Evolutionary conservation across 2,329 filamentous ascomycete species (phyloP), one percentile per base, ranked within the genome.

Genomic region (Arthrobotrys sphaeroides): DNA sequence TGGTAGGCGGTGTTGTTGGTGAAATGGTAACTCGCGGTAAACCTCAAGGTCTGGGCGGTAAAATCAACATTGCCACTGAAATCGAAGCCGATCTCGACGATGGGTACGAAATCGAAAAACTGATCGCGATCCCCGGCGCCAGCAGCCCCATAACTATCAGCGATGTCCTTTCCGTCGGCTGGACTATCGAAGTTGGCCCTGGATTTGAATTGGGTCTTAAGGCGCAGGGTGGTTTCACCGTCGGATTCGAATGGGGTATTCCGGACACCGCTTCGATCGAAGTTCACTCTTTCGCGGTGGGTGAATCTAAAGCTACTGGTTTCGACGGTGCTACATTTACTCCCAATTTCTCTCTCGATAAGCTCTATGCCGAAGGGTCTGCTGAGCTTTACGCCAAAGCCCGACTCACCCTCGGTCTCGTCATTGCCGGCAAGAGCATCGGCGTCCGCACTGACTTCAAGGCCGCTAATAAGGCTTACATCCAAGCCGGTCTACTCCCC

Each of bases 371-470:
- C 6, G 45, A 42, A 20, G 66, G 66, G 16, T 43, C 38, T 33
- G 18, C 60, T 33, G 20, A 38, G 2, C 31, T 49, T 18, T 70
- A 53, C 16, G 45, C 31, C 2, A 31, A 61, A 10, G 45, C 55
- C 26, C 53, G 66, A 55, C 33, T 70, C 24, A 59, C 43, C 5
- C 43, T 62, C 28, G 66, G 31, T 20, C 18, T 45, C 13, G 36
- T 59, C 7, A 61, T 49, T 5, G 51, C 31, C 10, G 51, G 31
- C 6, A 42, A 61, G 33, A 60, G 55, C 6, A 13, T 49, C 7
- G 66, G 66, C 16, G 40, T 28, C 24, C 31, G 66, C 4, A 38
- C 33, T 18, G 66, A 70, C n/a, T 61, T 70, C 45, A 61, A 61
- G 26, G 22, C 53, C 20, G 42, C 42, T 20, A 26, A 55, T 4